Conservation (phyloP, 805 yeast species). For the Clavispora vitiphila region DNA sequence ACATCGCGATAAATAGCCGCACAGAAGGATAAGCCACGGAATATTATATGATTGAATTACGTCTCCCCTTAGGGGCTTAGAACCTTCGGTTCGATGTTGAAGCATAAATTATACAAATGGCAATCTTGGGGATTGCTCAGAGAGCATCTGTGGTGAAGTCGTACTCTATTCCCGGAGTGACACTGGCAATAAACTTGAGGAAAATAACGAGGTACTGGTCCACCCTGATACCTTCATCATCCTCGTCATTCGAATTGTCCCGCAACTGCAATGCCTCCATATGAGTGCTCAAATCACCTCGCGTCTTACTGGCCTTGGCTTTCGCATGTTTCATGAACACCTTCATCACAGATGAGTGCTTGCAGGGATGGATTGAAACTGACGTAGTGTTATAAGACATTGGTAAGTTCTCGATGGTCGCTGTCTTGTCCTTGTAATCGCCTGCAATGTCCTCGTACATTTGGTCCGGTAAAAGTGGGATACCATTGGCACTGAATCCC, state of each 20-base stretch:
- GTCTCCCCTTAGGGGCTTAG: no score
- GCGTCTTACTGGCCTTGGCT: conserved; percentile 6
- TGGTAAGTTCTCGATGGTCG: conserved; percentile 91
- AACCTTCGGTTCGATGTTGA: no score
- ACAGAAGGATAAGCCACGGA: background rate
- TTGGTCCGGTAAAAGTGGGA: conserved; percentile 77
- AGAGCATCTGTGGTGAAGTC: conserved; percentile 98
- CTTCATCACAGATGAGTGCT: conserved; percentile 92
- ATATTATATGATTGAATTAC: no score
- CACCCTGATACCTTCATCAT: conserved; percentile 54
- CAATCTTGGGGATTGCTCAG: conserved; percentile 17
- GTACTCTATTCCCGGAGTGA: conserved; percentile 95
- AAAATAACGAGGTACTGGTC: conserved; percentile 90
- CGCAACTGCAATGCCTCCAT: conserved; percentile 44
- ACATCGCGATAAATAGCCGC: background rate
- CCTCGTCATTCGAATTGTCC: conserved; percentile 29
- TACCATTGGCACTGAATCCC: conserved; percentile 79
- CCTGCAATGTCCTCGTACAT: conserved; percentile 94
- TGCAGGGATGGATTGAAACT: conserved; percentile 94
- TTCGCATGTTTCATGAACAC: conserved; percentile 72
- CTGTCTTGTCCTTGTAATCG: conserved; percentile 93
- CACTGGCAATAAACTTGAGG: conserved; percentile 91
- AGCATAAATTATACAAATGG: no score
- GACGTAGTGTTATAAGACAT: conserved; percentile 69
- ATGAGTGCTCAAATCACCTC: background rate